A percentile compares a stretch with the other conserved stretches of the same genome.
Evolutionary conservation across 176 grass and related monocot species (phyloP).

Genomic region (Dendrocalamus sinicus): DNA sequence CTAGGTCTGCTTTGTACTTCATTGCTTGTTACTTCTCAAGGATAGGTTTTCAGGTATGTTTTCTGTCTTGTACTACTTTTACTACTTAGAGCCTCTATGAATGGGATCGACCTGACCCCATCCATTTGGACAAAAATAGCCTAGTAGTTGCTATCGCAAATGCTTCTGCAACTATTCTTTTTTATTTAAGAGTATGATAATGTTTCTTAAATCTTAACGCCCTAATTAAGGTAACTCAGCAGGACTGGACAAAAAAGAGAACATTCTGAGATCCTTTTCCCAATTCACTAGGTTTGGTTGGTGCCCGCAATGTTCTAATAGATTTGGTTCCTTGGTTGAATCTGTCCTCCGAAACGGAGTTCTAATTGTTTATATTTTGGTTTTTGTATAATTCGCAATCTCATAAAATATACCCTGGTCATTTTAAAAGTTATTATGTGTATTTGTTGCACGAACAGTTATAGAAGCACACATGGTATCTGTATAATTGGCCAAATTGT

Average conservation of each 20-base stretch:
- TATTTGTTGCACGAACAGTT: background rate
- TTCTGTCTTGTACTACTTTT: conserved; percentile 47
- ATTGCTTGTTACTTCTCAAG: conserved; percentile 87
- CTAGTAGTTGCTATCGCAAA: background rate
- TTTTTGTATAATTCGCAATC: background rate
- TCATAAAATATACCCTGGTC: background rate
- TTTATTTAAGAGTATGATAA: conserved; percentile 10
- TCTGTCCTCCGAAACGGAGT: background rate
- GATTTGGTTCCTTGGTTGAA: conserved; percentile 18
- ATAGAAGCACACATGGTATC: background rate
- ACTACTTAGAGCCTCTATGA: conserved; percentile 4
- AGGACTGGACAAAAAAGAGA: conserved; percentile 6
- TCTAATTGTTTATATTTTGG: background rate
- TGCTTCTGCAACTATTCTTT: background rate
- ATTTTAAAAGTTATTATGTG: background rate
- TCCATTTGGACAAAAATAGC: conserved; percentile 23
- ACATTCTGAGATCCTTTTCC: conserved; percentile 14
- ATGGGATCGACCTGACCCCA: conserved; percentile 14
- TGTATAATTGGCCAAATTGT: conserved; percentile 12
- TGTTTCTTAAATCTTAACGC: conserved; percentile 14
- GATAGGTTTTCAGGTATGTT: conserved; percentile 76
- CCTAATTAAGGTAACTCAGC: conserved; percentile 9
- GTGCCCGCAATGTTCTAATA: background rate
- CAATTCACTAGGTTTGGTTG: conserved; percentile 4
- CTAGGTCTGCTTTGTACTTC: conserved; percentile 87